Percentiles rank a stretch among this genome's conserved stretches.
These are phyloP conservation scores for Talaromyces nanjingensis DNA, from an alignment of 495 filamentous ascomycete genomes.

Conservation along the genomic window DNA sequence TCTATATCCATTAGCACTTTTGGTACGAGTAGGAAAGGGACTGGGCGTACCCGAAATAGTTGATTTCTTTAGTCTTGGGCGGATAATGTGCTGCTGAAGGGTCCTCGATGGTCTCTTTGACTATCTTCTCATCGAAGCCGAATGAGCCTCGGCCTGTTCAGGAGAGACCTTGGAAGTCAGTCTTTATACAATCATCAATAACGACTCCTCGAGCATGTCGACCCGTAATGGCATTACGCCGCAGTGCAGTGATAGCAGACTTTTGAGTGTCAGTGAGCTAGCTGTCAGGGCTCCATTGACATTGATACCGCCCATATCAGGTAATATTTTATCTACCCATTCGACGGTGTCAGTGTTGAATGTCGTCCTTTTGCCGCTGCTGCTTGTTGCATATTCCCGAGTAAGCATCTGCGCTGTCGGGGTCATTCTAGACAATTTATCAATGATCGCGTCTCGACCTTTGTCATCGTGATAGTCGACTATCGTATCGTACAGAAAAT, in stretches of 20 bases:
- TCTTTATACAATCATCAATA: too few species aligned
- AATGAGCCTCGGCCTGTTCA: too few species aligned
- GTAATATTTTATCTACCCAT: conserved; percentile 17
- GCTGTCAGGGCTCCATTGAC: conserved; percentile 34
- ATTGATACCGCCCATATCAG: conserved; percentile 37
- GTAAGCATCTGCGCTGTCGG: conserved; percentile 35
- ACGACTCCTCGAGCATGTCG: conserved; percentile 39
- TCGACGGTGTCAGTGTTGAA: conserved; percentile 11
- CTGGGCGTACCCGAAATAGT: conserved; percentile 41
- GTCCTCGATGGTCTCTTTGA: conserved; percentile 24
- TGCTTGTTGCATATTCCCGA: conserved; percentile 32
- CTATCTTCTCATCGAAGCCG: conserved; percentile 28
- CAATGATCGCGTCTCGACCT: conserved; percentile 16
- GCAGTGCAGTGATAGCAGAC: conserved; percentile 37
- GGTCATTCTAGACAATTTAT: conserved; percentile 27
- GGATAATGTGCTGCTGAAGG: conserved; percentile 23
- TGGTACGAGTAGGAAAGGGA: too few species aligned
- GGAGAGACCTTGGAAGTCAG: too few species aligned
- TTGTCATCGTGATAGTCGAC: conserved; percentile 21
- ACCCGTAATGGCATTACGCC: conserved; percentile 38
- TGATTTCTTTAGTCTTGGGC: conserved; percentile 25
- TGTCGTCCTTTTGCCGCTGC: conserved; percentile 19
- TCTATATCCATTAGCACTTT: too few species aligned
- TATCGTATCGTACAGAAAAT: conserved; percentile 30
- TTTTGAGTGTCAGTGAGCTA: conserved; percentile 41